Conservation (phyloP, 345 rosid genomes). For the Cardamine chenopodiifolia region DNA sequence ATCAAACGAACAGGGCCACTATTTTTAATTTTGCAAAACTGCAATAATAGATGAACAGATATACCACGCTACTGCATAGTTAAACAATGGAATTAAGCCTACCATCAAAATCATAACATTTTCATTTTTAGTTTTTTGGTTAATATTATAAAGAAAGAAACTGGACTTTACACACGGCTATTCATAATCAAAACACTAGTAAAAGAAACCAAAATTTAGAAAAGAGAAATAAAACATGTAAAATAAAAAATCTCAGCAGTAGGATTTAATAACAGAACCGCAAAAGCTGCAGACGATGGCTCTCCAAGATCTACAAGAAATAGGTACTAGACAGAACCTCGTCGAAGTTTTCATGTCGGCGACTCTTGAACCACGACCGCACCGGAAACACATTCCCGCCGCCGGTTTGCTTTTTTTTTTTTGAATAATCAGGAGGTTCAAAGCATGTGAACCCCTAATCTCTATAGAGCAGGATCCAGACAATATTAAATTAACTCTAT, state of each 20-base stretch:
- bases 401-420: slow-evolving; percentile 61
- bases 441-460: too few species aligned
- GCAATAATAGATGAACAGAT: not conserved
- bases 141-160: not conserved
- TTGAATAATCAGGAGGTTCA: too few species aligned
- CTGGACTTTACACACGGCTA: not conserved
- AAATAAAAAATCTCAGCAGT: slow-evolving; percentile 38
- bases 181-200: not conserved
- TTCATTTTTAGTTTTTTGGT: not conserved
- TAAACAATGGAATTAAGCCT: not conserved
- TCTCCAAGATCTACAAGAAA: slow-evolving; percentile 64
- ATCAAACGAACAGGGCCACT: too few species aligned
- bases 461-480: too few species aligned
- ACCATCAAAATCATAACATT: not conserved
- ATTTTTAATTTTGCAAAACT: not conserved
- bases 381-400: slow-evolving; percentile 66
- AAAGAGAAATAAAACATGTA: not conserved
- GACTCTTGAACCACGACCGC: slow-evolving; percentile 60
- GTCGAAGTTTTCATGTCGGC: slow-evolving; percentile 70
- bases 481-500: too few species aligned
- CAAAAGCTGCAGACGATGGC: slow-evolving; percentile 70
- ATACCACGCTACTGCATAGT: too few species aligned
- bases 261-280: slow-evolving; percentile 70
- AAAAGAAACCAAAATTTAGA: not conserved
- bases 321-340: slow-evolving; percentile 62